Evolutionary conservation across 345 rosid species (phyloP), one percentile per base, ranked within the genome.

Genomic region (Moringa oleifera): DNA sequence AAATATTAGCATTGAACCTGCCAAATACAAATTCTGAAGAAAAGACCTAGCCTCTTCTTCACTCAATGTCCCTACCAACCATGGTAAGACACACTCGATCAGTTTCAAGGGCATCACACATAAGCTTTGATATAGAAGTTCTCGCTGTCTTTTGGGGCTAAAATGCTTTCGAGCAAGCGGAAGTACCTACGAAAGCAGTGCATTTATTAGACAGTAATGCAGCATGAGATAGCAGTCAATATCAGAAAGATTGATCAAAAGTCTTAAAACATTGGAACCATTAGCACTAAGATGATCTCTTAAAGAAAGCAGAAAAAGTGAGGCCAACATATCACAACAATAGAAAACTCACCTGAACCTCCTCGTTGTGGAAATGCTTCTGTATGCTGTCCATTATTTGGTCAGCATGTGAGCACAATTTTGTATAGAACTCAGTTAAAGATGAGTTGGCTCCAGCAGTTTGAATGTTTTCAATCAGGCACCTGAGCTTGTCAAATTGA

Each of bases 91-190:
- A 36, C 81, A 53, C 62, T 83, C 87, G 56, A 83, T 73, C 72
- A 83, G 63, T 68, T 78, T 83, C 74, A 83, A 68, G 17, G 87
- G 87, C 87, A 83, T 83, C 65, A 83, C 79, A 57, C 87, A 77
- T 49, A 83, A 68, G 68, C 87, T 83, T 67, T 77, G 77, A 63
- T 83, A 83, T 52, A 83, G 79, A 71, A 83, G 84, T 73, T 83
- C 85, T 55, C 82, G 77, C 69, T 83, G 87, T 65, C 84, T 75
- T 71, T 69, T 77, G 67, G 74, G 45, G 71, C 75, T 78, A 67
- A 82, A 82, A 62, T 77, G 80, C 70, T 71, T 80, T 62, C 82
- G 79, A 51, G 87, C 84, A 75, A 82, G 87, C 31, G 87, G 87
- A 53, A 82, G 82, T 58, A 82, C 87, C 87, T 82, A 54, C 18